Percentiles rank a stretch among this genome's conserved stretches.
Conservation (phyloP, 2,329 filamentous ascomycete species). For the Calonectria henricotiae region DNA sequence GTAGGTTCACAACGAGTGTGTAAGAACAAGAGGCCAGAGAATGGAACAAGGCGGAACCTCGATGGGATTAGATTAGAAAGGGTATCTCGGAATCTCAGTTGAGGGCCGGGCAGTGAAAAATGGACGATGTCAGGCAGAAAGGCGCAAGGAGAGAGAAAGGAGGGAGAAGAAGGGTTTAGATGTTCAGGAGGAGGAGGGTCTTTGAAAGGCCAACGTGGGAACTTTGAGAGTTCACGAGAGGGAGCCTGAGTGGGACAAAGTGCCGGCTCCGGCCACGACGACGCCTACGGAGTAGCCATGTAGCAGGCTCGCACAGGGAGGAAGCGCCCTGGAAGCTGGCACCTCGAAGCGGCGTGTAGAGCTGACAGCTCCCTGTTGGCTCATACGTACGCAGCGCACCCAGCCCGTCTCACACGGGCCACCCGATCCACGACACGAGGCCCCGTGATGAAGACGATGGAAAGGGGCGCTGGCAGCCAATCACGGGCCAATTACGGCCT, state of each 20-base stretch:
- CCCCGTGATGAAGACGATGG: conserved; percentile 45
- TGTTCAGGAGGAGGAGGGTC: conserved; percentile 52
- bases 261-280: conserved; percentile 30
- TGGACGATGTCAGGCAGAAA: conserved; percentile 23
- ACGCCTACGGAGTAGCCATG: conserved; percentile 20
- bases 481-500: conserved; percentile 46
- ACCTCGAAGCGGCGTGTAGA: conserved; percentile 3
- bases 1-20: conserved; percentile 46
- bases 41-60: conserved; percentile 49
- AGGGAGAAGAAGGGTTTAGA: conserved; percentile 38
- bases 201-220: conserved; percentile 53
- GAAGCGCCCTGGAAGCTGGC: conserved; percentile 19
- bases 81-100: conserved; percentile 47
- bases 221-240: conserved; percentile 44
- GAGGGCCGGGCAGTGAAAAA: conserved; percentile 35
- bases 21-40: conserved; percentile 46
- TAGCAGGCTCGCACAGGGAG: conserved; percentile 11
- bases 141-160: conserved; percentile 33
- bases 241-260: conserved; percentile 38
- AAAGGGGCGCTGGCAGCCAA: conserved; percentile 48
- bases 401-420: conserved; percentile 36
- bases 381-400: background rate
- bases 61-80: conserved; percentile 51
- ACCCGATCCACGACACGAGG: conserved; percentile 51
- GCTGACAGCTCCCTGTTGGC: conserved; percentile 7